A percentile compares a stretch with the other conserved stretches of the same genome.
These are phyloP conservation scores for Pseudozyma pruni DNA, from an alignment of 1,284 basidiomycete genomes.

Conservation along the genomic window DNA sequence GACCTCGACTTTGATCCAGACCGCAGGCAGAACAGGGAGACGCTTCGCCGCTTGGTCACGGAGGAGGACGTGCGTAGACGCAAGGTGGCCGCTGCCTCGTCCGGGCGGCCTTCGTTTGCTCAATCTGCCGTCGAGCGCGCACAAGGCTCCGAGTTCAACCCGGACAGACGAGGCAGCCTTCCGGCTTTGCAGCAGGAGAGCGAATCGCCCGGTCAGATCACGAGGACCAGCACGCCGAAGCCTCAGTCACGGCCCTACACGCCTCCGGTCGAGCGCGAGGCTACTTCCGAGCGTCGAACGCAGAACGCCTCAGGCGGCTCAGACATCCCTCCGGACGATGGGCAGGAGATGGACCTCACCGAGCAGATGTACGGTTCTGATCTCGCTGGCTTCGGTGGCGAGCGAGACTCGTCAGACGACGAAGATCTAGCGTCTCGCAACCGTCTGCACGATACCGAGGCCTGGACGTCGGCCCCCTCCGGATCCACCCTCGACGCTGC, in stretches of 20 bases:
- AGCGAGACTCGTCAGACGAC: constrained; percentile 41
- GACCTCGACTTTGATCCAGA: constrained; percentile 95
- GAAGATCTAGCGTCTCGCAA: constrained; percentile 60
- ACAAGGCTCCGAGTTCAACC: constrained; percentile 5
- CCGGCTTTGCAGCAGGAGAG: constrained; percentile 7
- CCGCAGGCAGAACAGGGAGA: constrained; percentile 79
- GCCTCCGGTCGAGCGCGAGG: constrained; percentile 14
- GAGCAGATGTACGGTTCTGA: constrained; percentile 66
- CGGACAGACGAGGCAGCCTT: constrained; percentile 7
- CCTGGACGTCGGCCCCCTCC: constrained; percentile 47
- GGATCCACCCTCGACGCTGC: constrained; percentile 1
- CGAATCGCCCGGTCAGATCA: constrained; percentile 2
- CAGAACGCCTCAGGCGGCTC: background rate
- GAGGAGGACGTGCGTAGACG: constrained; percentile 74
- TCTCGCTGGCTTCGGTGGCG: constrained; percentile 59
- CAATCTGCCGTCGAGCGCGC: constrained; percentile 20
- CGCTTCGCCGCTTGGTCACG: constrained; percentile 82
- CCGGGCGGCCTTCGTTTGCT: constrained; percentile 24
- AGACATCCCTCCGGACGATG: constrained; percentile 17
- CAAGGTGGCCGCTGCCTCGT: constrained; percentile 30
- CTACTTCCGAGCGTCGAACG: background rate
- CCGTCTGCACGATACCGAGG: constrained; percentile 58
- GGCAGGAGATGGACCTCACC: constrained; percentile 63
- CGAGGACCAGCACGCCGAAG: constrained; percentile 19
- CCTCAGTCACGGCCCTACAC: constrained; percentile 27